Conservation (phyloP, 2,329 filamentous ascomycete genomes). For the Cryphonectria nitschkei region DNA sequence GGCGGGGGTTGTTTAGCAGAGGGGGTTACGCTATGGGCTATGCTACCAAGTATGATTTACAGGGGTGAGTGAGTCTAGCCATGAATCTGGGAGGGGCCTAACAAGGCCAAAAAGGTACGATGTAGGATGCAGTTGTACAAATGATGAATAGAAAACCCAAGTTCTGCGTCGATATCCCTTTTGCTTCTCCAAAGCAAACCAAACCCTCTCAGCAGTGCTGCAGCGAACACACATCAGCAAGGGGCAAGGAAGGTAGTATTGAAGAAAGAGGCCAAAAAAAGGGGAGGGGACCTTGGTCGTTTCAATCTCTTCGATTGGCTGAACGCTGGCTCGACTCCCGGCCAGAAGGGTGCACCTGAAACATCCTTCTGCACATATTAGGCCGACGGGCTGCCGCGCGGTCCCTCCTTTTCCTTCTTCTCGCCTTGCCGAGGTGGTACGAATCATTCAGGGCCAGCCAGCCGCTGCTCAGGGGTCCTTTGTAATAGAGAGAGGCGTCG, state of each 20-base stretch:
- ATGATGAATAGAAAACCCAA: not conserved
- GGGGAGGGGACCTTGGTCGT: not conserved
- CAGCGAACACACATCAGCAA: not conserved
- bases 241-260: not conserved
- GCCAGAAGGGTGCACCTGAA: slow-evolving; percentile 25
- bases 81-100: not conserved
- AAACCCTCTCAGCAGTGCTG: not conserved
- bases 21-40: no score
- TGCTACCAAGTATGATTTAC: not conserved
- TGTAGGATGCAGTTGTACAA: not conserved
- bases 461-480: not conserved
- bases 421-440: not conserved
- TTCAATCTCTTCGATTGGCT: slow-evolving; percentile 20
- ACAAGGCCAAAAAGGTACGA: not conserved
- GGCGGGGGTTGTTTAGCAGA: not conserved
- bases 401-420: not conserved
- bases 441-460: not conserved
- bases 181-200: not conserved
- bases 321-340: not conserved
- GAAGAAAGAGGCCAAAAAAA: not conserved
- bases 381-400: slow-evolving; percentile 13
- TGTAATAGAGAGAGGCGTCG: not conserved
- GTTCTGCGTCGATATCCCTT: not conserved
- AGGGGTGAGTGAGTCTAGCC: not conserved
- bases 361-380: slow-evolving; percentile 15